These are phyloP conservation scores for Aspergillus bertholletiae DNA, from an alignment of 495 filamentous ascomycete genomes.

Conservation along the genomic window DNA sequence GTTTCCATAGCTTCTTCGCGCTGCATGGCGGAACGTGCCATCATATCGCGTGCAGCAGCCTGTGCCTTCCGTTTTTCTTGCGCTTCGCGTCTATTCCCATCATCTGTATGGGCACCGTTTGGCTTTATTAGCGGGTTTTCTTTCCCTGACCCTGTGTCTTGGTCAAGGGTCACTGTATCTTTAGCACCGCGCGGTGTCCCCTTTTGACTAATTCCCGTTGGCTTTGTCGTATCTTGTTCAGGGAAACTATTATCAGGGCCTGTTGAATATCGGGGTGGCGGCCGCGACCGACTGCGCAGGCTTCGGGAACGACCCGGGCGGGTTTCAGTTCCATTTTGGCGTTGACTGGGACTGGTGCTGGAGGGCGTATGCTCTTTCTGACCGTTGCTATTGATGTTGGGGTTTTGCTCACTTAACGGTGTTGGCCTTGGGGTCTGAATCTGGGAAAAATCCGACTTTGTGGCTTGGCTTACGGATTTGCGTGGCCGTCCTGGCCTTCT, in stretches of 20 bases:
- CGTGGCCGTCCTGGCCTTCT: slow-evolving; percentile 27
- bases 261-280: slow-evolving; percentile 4
- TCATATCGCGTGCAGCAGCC: slow-evolving; percentile 33
- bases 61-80: slow-evolving; percentile 37
- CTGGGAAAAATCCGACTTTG: slow-evolving; percentile 13
- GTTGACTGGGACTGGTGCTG: slow-evolving; percentile 13
- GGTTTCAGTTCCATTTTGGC: slow-evolving; percentile 1
- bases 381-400: slow-evolving; percentile 5
- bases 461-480: slow-evolving; percentile 25
- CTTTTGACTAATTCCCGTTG: background rate
- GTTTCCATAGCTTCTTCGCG: slow-evolving; percentile 45
- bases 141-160: slow-evolving; percentile 8
- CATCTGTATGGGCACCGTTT: slow-evolving; percentile 5
- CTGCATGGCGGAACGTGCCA: slow-evolving; percentile 40
- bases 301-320: slow-evolving; percentile 10
- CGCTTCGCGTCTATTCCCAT: slow-evolving; percentile 3
- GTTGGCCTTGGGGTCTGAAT: slow-evolving; percentile 17
- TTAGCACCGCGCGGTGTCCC: background rate
- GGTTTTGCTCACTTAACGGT: slow-evolving; percentile 16
- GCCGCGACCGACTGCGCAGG: slow-evolving; percentile 17
- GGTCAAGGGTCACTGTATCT: background rate
- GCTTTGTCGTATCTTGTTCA: background rate
- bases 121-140: slow-evolving; percentile 7
- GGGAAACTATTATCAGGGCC: background rate
- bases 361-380: slow-evolving; percentile 4